Evolutionary conservation across 148 eudicot species (phyloP).

Genomic region (Diospyros lotus): DNA sequence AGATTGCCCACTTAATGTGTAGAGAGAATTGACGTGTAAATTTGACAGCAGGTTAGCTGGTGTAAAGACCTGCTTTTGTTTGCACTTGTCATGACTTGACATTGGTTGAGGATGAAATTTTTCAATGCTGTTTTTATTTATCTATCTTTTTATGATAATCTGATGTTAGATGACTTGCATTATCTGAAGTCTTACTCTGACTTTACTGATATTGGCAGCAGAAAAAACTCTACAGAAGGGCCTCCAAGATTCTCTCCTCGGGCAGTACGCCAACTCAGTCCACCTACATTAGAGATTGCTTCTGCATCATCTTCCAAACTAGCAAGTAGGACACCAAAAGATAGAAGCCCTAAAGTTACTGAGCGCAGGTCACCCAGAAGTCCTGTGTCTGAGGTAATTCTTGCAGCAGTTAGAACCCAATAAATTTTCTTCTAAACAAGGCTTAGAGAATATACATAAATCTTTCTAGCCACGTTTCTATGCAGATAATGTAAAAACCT

Average conservation of each 20-base stretch:
- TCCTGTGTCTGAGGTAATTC: conserved; percentile 60
- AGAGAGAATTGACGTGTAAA: background rate
- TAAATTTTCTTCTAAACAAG: background rate
- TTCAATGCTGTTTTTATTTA: background rate
- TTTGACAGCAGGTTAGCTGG: background rate
- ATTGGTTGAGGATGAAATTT: background rate
- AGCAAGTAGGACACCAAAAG: conserved; percentile 49
- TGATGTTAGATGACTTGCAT: background rate
- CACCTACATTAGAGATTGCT: conserved; percentile 33
- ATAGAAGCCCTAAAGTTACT: conserved; percentile 53
- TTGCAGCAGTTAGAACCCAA: conserved; percentile 3
- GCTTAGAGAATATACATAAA: background rate
- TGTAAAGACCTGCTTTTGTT: background rate
- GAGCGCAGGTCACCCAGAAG: conserved; percentile 65
- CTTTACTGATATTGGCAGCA: conserved; percentile 25
- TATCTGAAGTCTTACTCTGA: background rate
- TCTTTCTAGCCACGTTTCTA: background rate
- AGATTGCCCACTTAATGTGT: background rate
- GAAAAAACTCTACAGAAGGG: conserved; percentile 46
- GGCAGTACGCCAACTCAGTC: conserved; percentile 53
- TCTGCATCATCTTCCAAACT: conserved; percentile 50
- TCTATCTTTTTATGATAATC: background rate
- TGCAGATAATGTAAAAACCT: background rate
- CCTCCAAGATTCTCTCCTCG: conserved; percentile 55
- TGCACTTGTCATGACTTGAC: background rate